Evolutionary conservation across 2,329 filamentous ascomycete genomes (phyloP), one percentile per base, ranked within the genome.

Genomic region (Botrytis aclada): DNA sequence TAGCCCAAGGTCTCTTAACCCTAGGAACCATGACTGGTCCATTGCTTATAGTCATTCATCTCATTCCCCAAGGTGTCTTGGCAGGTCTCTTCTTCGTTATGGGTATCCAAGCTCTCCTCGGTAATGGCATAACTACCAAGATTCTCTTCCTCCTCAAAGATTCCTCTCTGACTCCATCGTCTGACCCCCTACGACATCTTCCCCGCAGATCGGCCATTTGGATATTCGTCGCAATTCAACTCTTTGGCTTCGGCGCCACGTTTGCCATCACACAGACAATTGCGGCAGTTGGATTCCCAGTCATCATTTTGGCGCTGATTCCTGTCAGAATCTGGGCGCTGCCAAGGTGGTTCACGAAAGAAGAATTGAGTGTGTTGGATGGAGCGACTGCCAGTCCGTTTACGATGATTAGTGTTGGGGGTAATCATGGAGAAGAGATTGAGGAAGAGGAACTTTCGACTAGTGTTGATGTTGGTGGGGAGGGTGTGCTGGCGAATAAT

Each of bases 251-350:
- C 77, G 92, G 86, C 4, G 92, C 90, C 34, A 95, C 93, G 0
- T 94, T 95, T 80, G 92, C 93, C 74, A 93, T 95, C 78, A 94
- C 93, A 0, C 90, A 95, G 83, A 95, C 93, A 0, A 91, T 95
- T 67, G 93, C 92, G 4, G 93, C 93, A 3, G 92, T 95, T 18
- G 93, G 93, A 0, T 95, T 95, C 77, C 93, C 93, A 14, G 73
- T 80, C 34, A 74, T 80, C 43, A 80, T 80, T 47, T 58, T 80
- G 22, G 32, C 75, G 43, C 41, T 80, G 47, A 74, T 80, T 18
- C 79, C 79, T 1, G 37, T 78, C 16, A 58, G 79, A 39, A 78
- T 75, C 54, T 78, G 65, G 12, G 82, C 95, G 34, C 32, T 80
- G n/a, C 78, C 78, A 45, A 77, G 61, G n/a, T 80, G 74, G 74